A percentile compares a stretch with the other conserved stretches of the same genome.
phyloP scores from a whole-genome alignment of 1,139 yeast genomes.

The Kodamaea suecica region DNA sequence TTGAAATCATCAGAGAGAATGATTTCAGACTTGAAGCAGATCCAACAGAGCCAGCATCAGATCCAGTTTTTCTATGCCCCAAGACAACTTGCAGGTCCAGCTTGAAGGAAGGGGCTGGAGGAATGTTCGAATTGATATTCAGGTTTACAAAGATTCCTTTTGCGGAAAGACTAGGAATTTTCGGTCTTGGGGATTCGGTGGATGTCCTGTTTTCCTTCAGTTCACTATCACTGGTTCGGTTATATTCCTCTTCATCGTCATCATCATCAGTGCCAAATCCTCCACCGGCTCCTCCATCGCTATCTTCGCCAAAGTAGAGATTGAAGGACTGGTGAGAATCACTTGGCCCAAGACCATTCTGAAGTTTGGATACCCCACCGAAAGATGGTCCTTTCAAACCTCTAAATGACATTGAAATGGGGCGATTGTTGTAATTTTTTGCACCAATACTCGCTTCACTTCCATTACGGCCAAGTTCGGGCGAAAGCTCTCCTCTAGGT shows the following conservation, averaged over 20 bases:
- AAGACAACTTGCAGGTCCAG: slow-evolving; percentile 13
- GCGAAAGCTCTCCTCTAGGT: slow-evolving; percentile 10
- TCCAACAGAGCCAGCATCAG: slow-evolving; percentile 7
- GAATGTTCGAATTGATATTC: slow-evolving; percentile 5
- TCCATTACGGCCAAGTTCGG: slow-evolving; percentile 1
- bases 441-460: neutral
- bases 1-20: slow-evolving; percentile 29
- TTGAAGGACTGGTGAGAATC: slow-evolving; percentile 47
- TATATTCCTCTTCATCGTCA: slow-evolving; percentile 17
- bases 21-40: slow-evolving; percentile 30
- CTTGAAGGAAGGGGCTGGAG: slow-evolving; percentile 18
- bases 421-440: slow-evolving; percentile 29
- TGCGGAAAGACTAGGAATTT: slow-evolving; percentile 4
- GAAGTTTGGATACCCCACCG: slow-evolving; percentile 20
- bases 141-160: neutral
- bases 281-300: slow-evolving; percentile 14
- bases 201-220: slow-evolving; percentile 3
- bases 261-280: slow-evolving; percentile 18
- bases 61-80: slow-evolving; percentile 11
- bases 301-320: slow-evolving; percentile 33
- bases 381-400: slow-evolving; percentile 61
- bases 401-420: slow-evolving; percentile 65
- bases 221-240: slow-evolving; percentile 2
- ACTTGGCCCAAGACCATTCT: slow-evolving; percentile 25
- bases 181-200: slow-evolving; percentile 4